Conservation (phyloP, 2,329 filamentous ascomycete genomes). For the Pseudogymnoascus sp. region DNA sequence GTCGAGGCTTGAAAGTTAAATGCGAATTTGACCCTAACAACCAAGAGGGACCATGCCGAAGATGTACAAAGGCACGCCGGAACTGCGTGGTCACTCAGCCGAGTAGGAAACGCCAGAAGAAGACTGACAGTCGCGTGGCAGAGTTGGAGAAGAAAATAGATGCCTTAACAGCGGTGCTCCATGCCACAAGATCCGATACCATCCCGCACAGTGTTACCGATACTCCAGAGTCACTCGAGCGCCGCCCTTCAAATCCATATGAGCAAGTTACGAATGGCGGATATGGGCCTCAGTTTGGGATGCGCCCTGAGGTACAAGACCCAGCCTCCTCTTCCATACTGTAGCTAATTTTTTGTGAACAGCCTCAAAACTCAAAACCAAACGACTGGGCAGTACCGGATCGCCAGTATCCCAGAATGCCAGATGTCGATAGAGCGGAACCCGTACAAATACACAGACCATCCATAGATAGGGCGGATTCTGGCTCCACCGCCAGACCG, state of each 20-base stretch:
- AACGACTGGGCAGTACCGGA: slow-evolving; percentile 20
- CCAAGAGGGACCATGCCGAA: slow-evolving; percentile 30
- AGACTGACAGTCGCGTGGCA: slow-evolving; percentile 38
- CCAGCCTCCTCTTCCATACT: neutral
- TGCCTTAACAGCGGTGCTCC: slow-evolving; percentile 33
- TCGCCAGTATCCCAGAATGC: slow-evolving; percentile 20
- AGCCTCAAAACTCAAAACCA: neutral
- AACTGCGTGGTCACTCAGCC: slow-evolving; percentile 34
- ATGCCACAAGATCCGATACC: slow-evolving; percentile 23
- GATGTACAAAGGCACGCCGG: slow-evolving; percentile 34
- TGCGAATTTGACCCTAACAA: slow-evolving; percentile 33
- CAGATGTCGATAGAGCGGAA: slow-evolving; percentile 21
- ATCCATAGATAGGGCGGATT: neutral
- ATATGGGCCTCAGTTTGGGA: slow-evolving; percentile 20
- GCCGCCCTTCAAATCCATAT: slow-evolving; percentile 21
- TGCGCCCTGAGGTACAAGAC: slow-evolving; percentile 17
- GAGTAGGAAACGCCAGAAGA: slow-evolving; percentile 37
- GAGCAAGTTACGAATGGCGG: slow-evolving; percentile 29
- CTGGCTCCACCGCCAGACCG: slow-evolving; percentile 10
- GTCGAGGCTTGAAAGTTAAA: slow-evolving; percentile 36
- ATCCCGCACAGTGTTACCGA: neutral
- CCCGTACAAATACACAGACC: neutral
- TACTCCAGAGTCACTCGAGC: neutral
- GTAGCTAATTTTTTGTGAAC: neutral
- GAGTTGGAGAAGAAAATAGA: slow-evolving; percentile 39